Conservation (phyloP, 768 basidiomycete species). For the Tephrocybe sp. region DNA sequence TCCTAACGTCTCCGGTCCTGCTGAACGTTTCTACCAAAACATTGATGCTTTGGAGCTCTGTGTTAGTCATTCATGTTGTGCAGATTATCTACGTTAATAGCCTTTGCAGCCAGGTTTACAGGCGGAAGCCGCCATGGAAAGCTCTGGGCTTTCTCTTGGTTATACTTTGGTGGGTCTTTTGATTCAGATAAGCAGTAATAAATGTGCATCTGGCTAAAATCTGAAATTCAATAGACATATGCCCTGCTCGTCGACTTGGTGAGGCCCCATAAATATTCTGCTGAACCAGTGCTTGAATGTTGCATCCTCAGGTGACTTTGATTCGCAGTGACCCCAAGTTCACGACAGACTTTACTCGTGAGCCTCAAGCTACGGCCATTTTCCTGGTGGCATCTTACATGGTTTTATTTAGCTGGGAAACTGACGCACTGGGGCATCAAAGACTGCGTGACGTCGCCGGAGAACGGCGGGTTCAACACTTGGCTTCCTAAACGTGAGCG, state of each 20-base stretch:
- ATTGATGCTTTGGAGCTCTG: slow-evolving; percentile 36
- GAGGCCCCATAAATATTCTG: not conserved
- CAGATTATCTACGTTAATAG: not conserved
- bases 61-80: slow-evolving; percentile 14
- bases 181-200: not conserved
- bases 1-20: slow-evolving; percentile 20
- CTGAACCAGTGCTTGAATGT: not conserved
- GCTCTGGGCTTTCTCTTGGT: slow-evolving; percentile 19
- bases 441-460: slow-evolving; percentile 13
- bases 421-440: slow-evolving; percentile 21
- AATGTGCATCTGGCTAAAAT: not conserved
- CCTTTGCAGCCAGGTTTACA: slow-evolving; percentile 16
- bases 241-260: slow-evolving; percentile 21
- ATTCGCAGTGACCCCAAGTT: slow-evolving; percentile 20
- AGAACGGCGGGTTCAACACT: slow-evolving; percentile 19
- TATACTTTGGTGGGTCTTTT: slow-evolving; percentile 21
- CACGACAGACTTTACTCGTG: slow-evolving; percentile 14
- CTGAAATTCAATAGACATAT: slow-evolving; percentile 12
- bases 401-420: not conserved
- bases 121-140: slow-evolving; percentile 10
- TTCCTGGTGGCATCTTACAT: not conserved
- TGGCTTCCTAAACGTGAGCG: slow-evolving; percentile 20
- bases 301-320: slow-evolving; percentile 15
- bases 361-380: not conserved
- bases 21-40: slow-evolving; percentile 26